Percentiles rank a stretch among this genome's conserved stretches.
Evolutionary conservation across 202 grass and related monocot genomes (phyloP).

Genomic region (Brachypodium distachyon): DNA sequence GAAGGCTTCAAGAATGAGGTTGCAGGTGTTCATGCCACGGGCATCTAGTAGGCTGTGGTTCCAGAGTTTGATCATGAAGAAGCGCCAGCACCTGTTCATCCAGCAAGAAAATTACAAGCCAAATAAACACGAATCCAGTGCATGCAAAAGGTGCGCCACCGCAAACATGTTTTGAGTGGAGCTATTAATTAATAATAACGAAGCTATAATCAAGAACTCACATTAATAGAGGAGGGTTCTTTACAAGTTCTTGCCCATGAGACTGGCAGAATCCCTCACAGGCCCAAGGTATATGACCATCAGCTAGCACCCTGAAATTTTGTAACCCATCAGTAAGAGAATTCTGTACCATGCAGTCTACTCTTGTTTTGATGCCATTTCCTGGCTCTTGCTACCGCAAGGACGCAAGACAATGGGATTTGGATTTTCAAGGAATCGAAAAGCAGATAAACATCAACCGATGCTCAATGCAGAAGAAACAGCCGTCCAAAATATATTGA

Average conservation of each 20-base stretch:
- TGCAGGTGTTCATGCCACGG: conserved; percentile 67
- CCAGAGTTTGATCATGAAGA: conserved; percentile 97
- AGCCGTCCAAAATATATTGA: background rate
- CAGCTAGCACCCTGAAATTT: conserved; percentile 76
- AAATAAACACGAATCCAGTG: background rate
- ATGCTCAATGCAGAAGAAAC: background rate
- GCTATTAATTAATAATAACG: background rate
- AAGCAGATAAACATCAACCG: background rate
- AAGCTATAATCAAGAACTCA: background rate
- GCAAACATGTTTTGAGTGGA: too few species aligned
- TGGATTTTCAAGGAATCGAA: background rate
- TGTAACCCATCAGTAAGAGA: conserved; percentile 3
- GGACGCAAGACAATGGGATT: background rate
- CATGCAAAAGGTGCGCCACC: background rate
- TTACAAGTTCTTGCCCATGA: conserved; percentile 65
- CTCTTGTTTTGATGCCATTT: background rate
- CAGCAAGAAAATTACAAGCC: background rate
- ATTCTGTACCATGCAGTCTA: background rate
- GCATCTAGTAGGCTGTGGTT: conserved; percentile 92
- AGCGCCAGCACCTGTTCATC: conserved; percentile 67
- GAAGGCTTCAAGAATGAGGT: conserved; percentile 55
- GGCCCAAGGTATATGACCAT: conserved; percentile 94
- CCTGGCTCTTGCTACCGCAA: background rate
- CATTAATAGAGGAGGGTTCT: conserved; percentile 59
- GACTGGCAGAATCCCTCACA: conserved; percentile 69